Base-by-base conservation (phyloP, 805 yeast genomes). In the Yamadazyma phyllophila region DNA sequence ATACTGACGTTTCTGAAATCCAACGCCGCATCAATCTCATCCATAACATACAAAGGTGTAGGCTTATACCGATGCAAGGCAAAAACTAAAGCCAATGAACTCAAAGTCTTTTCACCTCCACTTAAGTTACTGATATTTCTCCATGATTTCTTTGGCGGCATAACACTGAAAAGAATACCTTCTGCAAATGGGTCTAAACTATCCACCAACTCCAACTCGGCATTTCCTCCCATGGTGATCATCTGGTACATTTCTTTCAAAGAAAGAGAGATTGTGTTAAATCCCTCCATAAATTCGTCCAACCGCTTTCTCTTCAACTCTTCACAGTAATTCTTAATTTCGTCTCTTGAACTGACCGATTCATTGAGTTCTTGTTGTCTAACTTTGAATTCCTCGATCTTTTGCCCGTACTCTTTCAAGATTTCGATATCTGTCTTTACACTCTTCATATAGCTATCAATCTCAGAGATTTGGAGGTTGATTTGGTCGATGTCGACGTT, bases 91-190 rank as follows among this genome's bases (percentile, higher is more conserved):
- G 99, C 98, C 57, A 94, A 74, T 0, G 98, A 92, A 57, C 96
- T 86, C 51, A 94, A 76, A 0, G 99, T 94, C 67, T 94, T 94
- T 58, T 94, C 99, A 52, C 99, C 99, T 54, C 99, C 99, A 2
- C 97, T 90, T 46, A 94, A 69, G 58, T 94, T 94, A 14, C 96
- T 82, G 44, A 94, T 94, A 58, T 94, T 94, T 60, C 87, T 86
- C 99, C 99, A 94, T 32, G 95, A 84, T 64, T 94, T 94, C 69
- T 90, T 92, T 0, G 99, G 99, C 1, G 99, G 99, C 99, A 94
- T 94, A 5, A 94, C 99, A 64, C 96, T 87, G 65, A 94, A 94
- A 35, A 91, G 70, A 32, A 94, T 91, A 27, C 99, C 99, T 67
- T 94, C 99, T 1, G 96, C 82, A 59, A 94, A 94, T n/a, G 99